phyloP scores from a whole-genome alignment of 2,329 filamentous ascomycete species.

The Calonectria fujianensis region DNA sequence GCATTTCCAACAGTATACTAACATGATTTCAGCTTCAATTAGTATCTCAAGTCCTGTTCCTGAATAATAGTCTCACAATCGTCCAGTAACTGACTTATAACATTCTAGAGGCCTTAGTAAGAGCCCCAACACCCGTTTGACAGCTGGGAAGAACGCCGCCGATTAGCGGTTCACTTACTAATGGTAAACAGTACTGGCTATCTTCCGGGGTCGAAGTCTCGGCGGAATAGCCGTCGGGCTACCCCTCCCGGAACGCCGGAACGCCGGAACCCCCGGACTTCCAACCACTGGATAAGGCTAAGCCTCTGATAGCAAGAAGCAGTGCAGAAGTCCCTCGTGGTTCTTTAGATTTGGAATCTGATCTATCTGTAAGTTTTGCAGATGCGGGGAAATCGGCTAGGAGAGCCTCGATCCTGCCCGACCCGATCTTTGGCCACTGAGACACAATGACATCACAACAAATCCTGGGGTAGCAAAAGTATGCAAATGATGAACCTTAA shows the following conservation, averaged over 20 bases:
- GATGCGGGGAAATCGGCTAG: not conserved
- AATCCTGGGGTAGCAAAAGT: not conserved
- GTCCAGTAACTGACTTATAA: not conserved
- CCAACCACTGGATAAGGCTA: not conserved
- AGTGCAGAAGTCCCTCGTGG: not conserved
- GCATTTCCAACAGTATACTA: not conserved
- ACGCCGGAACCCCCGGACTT: not conserved
- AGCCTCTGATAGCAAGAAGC: not conserved
- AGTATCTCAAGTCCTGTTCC: not conserved
- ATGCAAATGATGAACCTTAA: not conserved
- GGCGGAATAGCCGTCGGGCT: conserved; percentile 10
- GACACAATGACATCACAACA: not conserved
- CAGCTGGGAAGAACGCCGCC: not conserved
- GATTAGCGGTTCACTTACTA: not conserved
- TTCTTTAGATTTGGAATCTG: not conserved
- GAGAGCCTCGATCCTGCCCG: not conserved
- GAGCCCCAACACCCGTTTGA: not conserved
- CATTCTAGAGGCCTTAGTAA: not conserved
- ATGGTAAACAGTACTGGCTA: not conserved
- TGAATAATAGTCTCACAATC: not conserved
- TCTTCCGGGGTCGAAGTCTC: not conserved
- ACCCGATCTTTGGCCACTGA: not conserved
- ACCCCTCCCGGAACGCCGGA: not conserved
- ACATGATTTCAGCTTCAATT: not conserved
- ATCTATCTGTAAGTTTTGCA: not conserved